Conservation (phyloP, 1,139 yeast genomes). For the Blastobotrys illinoisensis region DNA sequence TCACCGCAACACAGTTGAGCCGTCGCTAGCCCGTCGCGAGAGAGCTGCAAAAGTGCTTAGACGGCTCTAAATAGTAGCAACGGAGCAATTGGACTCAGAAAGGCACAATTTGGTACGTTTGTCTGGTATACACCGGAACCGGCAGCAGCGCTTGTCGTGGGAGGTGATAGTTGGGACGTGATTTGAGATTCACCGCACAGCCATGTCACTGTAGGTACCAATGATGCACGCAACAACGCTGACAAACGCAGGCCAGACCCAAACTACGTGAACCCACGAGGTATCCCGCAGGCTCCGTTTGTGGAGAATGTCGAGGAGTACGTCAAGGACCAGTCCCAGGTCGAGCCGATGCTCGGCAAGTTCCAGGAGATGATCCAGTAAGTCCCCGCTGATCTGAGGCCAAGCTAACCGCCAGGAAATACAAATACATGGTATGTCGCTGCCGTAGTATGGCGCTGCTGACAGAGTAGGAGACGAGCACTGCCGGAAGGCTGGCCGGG, state of each 20-base stretch:
- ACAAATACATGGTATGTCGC: slow-evolving; percentile 61
- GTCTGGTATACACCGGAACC: too few species aligned
- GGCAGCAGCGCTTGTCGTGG: too few species aligned
- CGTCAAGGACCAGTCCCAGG: slow-evolving; percentile 64
- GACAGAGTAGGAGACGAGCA: slow-evolving; percentile 45
- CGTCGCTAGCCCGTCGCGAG: too few species aligned
- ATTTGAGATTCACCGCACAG: too few species aligned
- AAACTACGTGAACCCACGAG: slow-evolving; percentile 60
- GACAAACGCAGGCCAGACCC: slow-evolving; percentile 20
- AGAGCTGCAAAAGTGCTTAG: too few species aligned
- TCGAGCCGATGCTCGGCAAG: slow-evolving; percentile 58
- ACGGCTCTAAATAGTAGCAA: too few species aligned
- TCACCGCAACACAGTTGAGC: too few species aligned
- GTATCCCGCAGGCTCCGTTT: slow-evolving; percentile 95
- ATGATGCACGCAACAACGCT: too few species aligned
- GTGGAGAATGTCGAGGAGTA: slow-evolving; percentile 77
- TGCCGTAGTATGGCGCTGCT: slow-evolving; percentile 16
- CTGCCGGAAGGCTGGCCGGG: slow-evolving; percentile 61
- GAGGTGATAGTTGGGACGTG: too few species aligned
- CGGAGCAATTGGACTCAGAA: too few species aligned
- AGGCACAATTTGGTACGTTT: too few species aligned
- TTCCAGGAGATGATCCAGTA: slow-evolving; percentile 71
- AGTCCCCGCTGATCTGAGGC: slow-evolving; percentile 2
- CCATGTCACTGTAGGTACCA: too few species aligned
- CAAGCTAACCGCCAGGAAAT: slow-evolving; percentile 38